Conservation (phyloP, 345 rosid genomes). For the Gynandropsis gynandra region DNA sequence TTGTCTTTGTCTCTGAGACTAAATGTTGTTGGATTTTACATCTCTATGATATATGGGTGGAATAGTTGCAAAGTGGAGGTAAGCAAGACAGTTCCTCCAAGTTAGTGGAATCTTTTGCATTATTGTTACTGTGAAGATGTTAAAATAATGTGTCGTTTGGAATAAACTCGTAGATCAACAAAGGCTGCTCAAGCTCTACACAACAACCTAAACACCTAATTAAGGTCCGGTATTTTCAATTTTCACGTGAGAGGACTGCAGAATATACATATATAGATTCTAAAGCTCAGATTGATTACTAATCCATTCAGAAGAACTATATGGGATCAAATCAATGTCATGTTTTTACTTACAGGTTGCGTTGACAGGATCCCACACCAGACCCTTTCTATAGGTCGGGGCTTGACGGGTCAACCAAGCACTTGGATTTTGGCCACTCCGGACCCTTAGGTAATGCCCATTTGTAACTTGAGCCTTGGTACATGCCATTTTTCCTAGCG, state of each 20-base stretch:
- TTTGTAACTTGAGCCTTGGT: too few species aligned
- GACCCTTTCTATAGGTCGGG: slow-evolving; percentile 34
- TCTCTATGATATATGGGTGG: slow-evolving; percentile 57
- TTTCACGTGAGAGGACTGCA: slow-evolving; percentile 19
- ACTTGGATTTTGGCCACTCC: slow-evolving; percentile 37
- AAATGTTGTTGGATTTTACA: too few species aligned
- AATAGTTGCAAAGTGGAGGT: slow-evolving; percentile 47
- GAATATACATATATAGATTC: background rate
- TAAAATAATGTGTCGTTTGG: slow-evolving; percentile 47
- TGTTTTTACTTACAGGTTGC: slow-evolving; percentile 36
- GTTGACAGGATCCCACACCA: slow-evolving; percentile 46
- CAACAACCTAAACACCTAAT: too few species aligned
- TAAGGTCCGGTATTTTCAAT: slow-evolving; percentile 44
- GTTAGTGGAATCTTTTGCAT: slow-evolving; percentile 20
- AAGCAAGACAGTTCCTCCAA: slow-evolving; percentile 39
- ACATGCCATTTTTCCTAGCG: too few species aligned
- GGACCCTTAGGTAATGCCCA: too few species aligned
- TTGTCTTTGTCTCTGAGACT: too few species aligned
- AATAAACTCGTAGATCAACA: too few species aligned
- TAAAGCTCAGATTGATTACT: background rate
- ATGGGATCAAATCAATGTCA: too few species aligned
- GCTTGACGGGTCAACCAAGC: slow-evolving; percentile 29
- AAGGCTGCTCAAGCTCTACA: too few species aligned
- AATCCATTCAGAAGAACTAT: too few species aligned
- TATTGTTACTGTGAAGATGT: slow-evolving; percentile 36